A percentile compares a stretch with the other conserved stretches of the same genome.
Evolutionary conservation across 768 basidiomycete species (phyloP).

Genomic region (Lactarius deliciosus): DNA sequence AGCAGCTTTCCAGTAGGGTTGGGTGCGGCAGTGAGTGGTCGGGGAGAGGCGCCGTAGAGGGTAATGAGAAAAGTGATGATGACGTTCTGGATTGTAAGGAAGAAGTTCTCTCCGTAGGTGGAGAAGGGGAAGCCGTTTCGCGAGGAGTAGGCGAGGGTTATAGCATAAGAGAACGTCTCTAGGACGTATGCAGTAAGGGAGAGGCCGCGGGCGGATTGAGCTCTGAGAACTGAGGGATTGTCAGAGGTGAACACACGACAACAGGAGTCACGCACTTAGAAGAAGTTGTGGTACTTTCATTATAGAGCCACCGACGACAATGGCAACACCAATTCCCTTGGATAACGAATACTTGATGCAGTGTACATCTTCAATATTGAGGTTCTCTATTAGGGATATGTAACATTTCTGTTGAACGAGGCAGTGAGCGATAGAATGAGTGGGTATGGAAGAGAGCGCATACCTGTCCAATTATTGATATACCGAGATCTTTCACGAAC

Average conservation of each 20-base stretch:
- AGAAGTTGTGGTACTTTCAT: slow-evolving; percentile 97
- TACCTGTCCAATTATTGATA: slow-evolving; percentile 80
- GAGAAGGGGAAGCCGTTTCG: slow-evolving; percentile 90
- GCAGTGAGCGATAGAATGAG: slow-evolving; percentile 12
- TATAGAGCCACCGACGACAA: slow-evolving; percentile 88
- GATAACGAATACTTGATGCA: slow-evolving; percentile 92
- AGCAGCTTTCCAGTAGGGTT: slow-evolving; percentile 37
- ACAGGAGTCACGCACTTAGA: slow-evolving; percentile 56
- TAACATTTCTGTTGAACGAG: slow-evolving; percentile 75
- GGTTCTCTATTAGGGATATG: slow-evolving; percentile 80
- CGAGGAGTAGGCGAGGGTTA: slow-evolving; percentile 84
- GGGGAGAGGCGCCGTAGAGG: slow-evolving; percentile 45
- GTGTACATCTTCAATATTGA: slow-evolving; percentile 69
- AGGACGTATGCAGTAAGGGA: slow-evolving; percentile 85
- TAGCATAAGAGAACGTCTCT: slow-evolving; percentile 88
- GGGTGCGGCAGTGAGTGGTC: slow-evolving; percentile 27
- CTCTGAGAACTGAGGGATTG: slow-evolving; percentile 55
- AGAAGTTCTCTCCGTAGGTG: slow-evolving; percentile 96
- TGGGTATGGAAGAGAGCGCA: slow-evolving; percentile 25
- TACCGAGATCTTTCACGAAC: slow-evolving; percentile 78
- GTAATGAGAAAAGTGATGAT: slow-evolving; percentile 88
- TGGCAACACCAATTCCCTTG: slow-evolving; percentile 89
- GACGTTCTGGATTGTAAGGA: slow-evolving; percentile 87
- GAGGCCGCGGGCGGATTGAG: slow-evolving; percentile 80
- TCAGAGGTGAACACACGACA: neutral